Conservation (phyloP, 2,329 filamentous ascomycete genomes). For the Lasiodiplodia gonubiensis region DNA sequence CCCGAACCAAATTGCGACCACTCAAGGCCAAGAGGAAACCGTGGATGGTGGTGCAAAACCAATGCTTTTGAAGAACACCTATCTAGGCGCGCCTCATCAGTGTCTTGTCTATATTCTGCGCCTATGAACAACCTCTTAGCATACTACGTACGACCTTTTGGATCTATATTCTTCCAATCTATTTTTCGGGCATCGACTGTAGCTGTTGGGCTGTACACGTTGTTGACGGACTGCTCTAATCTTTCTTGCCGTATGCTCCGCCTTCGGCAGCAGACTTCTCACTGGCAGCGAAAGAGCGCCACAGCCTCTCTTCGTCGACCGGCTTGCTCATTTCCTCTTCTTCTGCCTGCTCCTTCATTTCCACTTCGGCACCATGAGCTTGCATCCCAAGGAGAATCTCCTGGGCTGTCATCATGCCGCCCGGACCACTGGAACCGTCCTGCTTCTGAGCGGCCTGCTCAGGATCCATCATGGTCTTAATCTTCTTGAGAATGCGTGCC, state of each 20-base stretch:
- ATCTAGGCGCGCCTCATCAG: background rate
- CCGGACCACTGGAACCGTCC: background rate
- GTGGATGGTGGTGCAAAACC: background rate
- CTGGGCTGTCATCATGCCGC: constrained; percentile 6
- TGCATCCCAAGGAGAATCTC: constrained; percentile 2
- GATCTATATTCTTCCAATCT: background rate
- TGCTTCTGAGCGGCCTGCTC: constrained; percentile 62
- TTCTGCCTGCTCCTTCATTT: constrained; percentile 18
- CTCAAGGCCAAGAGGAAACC: background rate
- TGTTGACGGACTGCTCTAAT: background rate
- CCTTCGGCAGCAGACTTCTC: constrained; percentile 23
- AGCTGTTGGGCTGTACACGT: background rate
- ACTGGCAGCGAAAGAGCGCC: constrained; percentile 26
- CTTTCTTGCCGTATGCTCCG: constrained; percentile 4
- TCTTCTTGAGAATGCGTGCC: constrained; percentile 60
- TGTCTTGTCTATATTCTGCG: background rate
- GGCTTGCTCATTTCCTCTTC: constrained; percentile 5
- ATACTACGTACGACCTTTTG: background rate
- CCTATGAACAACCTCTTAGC: background rate
- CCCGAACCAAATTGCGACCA: too few relatives aligned
- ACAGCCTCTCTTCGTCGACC: constrained; percentile 21
- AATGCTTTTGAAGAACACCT: background rate
- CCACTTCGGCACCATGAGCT: constrained; percentile 9
- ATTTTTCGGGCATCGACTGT: background rate
- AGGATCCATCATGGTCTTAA: constrained; percentile 44